Base-by-base conservation (phyloP, 2,329 filamentous ascomycete genomes). In the Fusarium penzigii region DNA sequence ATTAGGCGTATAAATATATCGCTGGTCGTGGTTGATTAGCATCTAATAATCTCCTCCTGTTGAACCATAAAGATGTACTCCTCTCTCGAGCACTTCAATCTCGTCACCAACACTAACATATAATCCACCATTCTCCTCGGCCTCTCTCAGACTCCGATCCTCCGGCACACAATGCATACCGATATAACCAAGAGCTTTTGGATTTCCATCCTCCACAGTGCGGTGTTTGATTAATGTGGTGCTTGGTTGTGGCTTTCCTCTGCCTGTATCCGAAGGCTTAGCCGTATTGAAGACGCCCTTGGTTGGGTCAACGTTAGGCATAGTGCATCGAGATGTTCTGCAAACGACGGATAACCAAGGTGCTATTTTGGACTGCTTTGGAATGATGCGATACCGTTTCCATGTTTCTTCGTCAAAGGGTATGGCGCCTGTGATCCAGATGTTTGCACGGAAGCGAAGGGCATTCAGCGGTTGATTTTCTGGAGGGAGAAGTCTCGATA, bases 91-190 rank as follows among this genome's bases (percentile, higher is more conserved):
- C 6, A 68, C 63, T 17, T 68, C 62, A 25, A 68, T 56, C 40
- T 66, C 63, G 11, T 68, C 66, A 1, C 64, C 66, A 1, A 68
- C 65, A 8, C 58, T 39, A 11, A 68, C 51, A 14, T 57, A 58
- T 4, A 66, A 10, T 0, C 46, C 45, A 2, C 11, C 44, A 2
- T 32, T n/a, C n/a, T 45, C 46, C 2, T 14, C 13, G 25, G 55
- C 59, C 9, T 59, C 51, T 0, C 44, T 38, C 10, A 66, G 11
- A 6, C 55, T 49, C 5, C 48, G 41, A 6, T 65, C 61, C 9
- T 67, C 66, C 0, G 66, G 66, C 2, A 68, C 66, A n/a, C 64
- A 65, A 38, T 67, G 66, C 62, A 68, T 66, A 3, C 66, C 66
- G 13, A 68, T 29, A 17, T 68, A 68, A 0, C 66, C 66, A 16